phyloP scores from a whole-genome alignment of 306 rosid genomes.

The Quercus ilex region DNA sequence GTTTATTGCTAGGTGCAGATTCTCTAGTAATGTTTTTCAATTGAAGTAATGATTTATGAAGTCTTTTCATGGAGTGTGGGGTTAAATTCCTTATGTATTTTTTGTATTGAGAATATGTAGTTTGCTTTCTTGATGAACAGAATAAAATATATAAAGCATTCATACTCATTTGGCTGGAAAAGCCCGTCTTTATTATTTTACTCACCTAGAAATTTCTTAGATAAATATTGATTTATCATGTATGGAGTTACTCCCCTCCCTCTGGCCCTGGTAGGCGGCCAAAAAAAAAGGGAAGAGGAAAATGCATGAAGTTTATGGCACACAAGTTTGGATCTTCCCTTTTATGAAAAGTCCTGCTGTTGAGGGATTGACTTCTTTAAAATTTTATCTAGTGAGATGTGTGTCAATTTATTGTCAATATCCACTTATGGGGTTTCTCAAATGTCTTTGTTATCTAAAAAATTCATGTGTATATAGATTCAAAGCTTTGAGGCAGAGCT shows the following conservation, averaged over 20 bases:
- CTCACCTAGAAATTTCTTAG: not conserved
- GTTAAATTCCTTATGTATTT: not conserved
- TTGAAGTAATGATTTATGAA: not conserved
- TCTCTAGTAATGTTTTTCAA: not conserved
- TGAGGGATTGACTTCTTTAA: not conserved
- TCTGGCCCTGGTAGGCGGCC: not conserved
- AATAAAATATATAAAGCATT: not conserved
- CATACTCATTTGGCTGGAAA: not conserved
- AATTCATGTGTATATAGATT: slow-evolving; percentile 40
- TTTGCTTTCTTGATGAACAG: not conserved
- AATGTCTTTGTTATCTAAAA: not conserved
- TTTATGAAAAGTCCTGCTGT: not conserved
- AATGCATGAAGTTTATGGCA: not conserved
- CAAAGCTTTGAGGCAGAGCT: slow-evolving; percentile 91
- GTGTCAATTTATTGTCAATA: not conserved
- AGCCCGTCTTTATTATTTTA: not conserved
- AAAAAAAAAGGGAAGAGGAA: not conserved
- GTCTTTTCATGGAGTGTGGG: not conserved
- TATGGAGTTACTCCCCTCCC: not conserved
- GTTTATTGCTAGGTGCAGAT: not conserved
- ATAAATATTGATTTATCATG: not conserved
- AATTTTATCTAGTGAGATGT: not conserved
- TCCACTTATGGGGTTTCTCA: not conserved
- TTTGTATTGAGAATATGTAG: not conserved
- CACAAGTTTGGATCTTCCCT: not conserved